These are phyloP conservation scores for Cladophialophora carrionii DNA, from an alignment of 2,329 filamentous ascomycete species.

Conservation along the genomic window DNA sequence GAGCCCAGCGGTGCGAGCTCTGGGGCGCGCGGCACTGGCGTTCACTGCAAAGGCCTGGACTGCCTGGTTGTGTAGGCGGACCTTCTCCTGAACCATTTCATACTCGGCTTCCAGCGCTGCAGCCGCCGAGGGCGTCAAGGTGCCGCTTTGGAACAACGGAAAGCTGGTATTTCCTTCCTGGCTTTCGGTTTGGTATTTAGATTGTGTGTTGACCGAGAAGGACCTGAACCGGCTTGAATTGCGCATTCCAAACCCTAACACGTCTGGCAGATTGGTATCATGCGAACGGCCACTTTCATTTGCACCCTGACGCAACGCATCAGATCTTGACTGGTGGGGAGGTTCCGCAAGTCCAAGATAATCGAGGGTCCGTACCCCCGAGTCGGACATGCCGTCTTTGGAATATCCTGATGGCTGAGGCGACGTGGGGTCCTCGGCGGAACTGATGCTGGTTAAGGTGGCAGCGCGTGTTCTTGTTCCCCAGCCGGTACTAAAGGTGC, in stretches of 20 bases:
- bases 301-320: conserved; percentile 66
- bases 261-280: conserved; percentile 58
- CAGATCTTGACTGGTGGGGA: conserved; percentile 76
- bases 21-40: conserved; percentile 77
- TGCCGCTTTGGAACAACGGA: conserved; percentile 61
- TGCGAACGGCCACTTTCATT: conserved; percentile 56
- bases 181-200: conserved; percentile 88
- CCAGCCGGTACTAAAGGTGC: conserved; percentile 87
- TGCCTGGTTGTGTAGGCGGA: conserved; percentile 88
- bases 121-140: conserved; percentile 61
- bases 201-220: conserved; percentile 97
- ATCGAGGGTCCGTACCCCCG: conserved; percentile 89
- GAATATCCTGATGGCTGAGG: conserved; percentile 86
- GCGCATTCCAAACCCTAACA: conserved; percentile 74
- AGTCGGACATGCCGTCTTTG: conserved; percentile 79
- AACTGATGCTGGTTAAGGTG: conserved; percentile 87
- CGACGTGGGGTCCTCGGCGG: conserved; percentile 82
- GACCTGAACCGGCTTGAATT: conserved; percentile 88
- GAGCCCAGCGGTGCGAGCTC: conserved; percentile 88
- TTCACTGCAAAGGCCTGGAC: conserved; percentile 91
- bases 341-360: conserved; percentile 95
- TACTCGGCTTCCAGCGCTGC: conserved; percentile 59
- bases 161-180: conserved; percentile 69
- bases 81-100: conserved; percentile 65
- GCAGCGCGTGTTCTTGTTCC: conserved; percentile 80